Percentiles rank a stretch among this genome's conserved stretches.
phyloP scores from a whole-genome alignment of 495 filamentous ascomycete species.

The Penicillium psychrofluorescens region DNA sequence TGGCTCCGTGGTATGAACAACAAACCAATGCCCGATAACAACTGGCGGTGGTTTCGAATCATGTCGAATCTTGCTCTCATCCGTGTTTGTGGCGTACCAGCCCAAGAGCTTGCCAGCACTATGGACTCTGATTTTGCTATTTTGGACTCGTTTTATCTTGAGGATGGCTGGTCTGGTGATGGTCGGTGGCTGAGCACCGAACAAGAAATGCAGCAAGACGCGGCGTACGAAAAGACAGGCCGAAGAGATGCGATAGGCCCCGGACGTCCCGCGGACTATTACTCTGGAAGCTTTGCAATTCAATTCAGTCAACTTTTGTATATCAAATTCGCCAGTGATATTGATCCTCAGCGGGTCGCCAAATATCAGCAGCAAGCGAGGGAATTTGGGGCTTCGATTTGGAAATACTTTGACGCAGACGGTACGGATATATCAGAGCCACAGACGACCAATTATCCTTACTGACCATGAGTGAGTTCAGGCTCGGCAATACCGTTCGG shows the following conservation, averaged over 20 bases:
- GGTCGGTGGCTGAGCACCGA: constrained; percentile 47
- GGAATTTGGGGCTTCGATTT: constrained; percentile 53
- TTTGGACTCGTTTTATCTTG: constrained; percentile 30
- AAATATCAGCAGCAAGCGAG: constrained; percentile 59
- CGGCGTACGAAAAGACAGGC: constrained; percentile 6
- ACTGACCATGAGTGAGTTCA: neutral
- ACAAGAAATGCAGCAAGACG: constrained; percentile 5
- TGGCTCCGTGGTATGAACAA: constrained; percentile 15
- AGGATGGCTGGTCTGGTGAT: constrained; percentile 68
- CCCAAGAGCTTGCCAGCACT: constrained; percentile 1
- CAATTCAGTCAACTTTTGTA: constrained; percentile 18
- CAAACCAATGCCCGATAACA: constrained; percentile 14
- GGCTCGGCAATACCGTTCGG: constrained; percentile 55
- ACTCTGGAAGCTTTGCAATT: constrained; percentile 19
- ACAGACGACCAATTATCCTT: too few relatives aligned
- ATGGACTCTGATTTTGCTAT: constrained; percentile 8
- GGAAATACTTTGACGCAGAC: constrained; percentile 50
- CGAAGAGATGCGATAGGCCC: constrained; percentile 3
- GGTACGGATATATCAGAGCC: neutral
- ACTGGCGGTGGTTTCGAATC: constrained; percentile 19
- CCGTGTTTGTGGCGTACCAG: constrained; percentile 5
- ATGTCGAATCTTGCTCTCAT: constrained; percentile 15
- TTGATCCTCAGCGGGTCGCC: constrained; percentile 33
- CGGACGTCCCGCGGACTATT: constrained; percentile 17
- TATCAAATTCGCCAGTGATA: constrained; percentile 6